Percentiles rank a stretch among this genome's conserved stretches.
Conservation (phyloP, 2,329 filamentous ascomycete species). For the Pyricularia sp. region DNA sequence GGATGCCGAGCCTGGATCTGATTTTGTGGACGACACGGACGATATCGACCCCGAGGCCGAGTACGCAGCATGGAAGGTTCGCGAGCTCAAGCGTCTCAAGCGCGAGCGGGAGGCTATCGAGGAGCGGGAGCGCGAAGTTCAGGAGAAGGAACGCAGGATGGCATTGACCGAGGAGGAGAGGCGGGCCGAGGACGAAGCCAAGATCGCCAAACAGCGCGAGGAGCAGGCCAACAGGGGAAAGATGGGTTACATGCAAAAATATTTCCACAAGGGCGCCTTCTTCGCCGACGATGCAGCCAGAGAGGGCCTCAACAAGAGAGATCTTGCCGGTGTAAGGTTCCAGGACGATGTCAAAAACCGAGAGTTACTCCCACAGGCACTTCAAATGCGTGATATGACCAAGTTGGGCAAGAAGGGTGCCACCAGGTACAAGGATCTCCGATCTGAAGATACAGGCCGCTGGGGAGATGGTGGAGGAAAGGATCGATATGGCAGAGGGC, state of each 20-base stretch:
- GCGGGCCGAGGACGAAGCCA: conserved; percentile 72
- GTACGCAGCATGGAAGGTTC: conserved; percentile 84
- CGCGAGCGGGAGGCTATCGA: conserved; percentile 81
- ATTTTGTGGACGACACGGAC: conserved; percentile 83
- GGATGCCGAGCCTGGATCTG: conserved; percentile 51
- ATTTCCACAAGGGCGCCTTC: conserved; percentile 95
- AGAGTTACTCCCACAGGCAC: conserved; percentile 76
- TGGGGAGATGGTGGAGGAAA: conserved; percentile 62
- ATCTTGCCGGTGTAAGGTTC: conserved; percentile 78
- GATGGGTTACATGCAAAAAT: conserved; percentile 88
- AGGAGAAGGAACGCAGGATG: conserved; percentile 79
- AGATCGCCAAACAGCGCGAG: conserved; percentile 67
- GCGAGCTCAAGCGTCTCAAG: conserved; percentile 82
- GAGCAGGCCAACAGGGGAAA: conserved; percentile 66
- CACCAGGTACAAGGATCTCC: conserved; percentile 82
- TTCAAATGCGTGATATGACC: conserved; percentile 90
- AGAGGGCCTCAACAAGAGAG: conserved; percentile 67
- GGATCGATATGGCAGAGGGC: conserved; percentile 21
- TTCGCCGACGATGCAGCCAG: conserved; percentile 74
- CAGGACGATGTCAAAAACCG: conserved; percentile 76
- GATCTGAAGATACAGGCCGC: conserved; percentile 78
- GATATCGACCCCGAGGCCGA: conserved; percentile 80
- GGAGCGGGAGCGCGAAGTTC: conserved; percentile 71
- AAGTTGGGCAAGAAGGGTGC: conserved; percentile 88
- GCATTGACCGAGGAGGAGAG: conserved; percentile 84